Conservation (phyloP, 1,284 basidiomycete genomes). For the Singerocomus inundabilis region DNA sequence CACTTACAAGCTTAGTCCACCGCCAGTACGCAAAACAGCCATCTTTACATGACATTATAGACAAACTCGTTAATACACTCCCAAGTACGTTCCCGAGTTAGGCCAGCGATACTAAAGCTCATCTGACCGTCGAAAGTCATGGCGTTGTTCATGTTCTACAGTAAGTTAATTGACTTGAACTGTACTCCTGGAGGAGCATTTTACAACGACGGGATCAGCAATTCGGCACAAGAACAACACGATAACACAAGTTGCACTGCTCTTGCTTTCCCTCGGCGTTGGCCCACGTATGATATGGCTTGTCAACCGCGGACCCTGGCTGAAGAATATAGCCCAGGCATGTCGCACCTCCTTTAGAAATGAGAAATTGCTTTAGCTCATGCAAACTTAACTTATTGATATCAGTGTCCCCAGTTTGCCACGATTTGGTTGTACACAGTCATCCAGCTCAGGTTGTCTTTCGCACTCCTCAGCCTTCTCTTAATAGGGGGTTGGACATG, state of each 20-base stretch:
- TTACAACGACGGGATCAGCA: slow-evolving; percentile 40
- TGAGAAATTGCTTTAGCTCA: slow-evolving; percentile 2
- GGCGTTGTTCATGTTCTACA: slow-evolving; percentile 73
- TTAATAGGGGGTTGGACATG: slow-evolving; percentile 55
- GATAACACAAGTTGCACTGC: slow-evolving; percentile 53
- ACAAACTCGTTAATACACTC: slow-evolving; percentile 58
- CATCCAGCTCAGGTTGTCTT: slow-evolving; percentile 61
- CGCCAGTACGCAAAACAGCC: slow-evolving; percentile 68
- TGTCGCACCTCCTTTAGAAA: slow-evolving; percentile 9
- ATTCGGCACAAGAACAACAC: slow-evolving; percentile 58
- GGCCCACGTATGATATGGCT: slow-evolving; percentile 68
- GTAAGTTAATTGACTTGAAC: slow-evolving; percentile 41
- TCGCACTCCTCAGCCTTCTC: slow-evolving; percentile 57
- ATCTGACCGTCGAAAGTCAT: slow-evolving; percentile 47
- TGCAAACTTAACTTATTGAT: background rate
- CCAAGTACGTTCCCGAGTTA: slow-evolving; percentile 54
- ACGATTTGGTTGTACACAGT: slow-evolving; percentile 75
- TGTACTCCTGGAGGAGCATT: background rate
- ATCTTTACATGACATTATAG: slow-evolving; percentile 44
- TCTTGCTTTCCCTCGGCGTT: slow-evolving; percentile 52
- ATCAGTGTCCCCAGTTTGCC: slow-evolving; percentile 67
- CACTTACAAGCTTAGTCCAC: slow-evolving; percentile 58
- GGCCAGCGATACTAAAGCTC: slow-evolving; percentile 1
- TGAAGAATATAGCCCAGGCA: slow-evolving; percentile 71
- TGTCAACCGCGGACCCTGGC: slow-evolving; percentile 65